phyloP scores from a whole-genome alignment of 2,329 filamentous ascomycete genomes.

The Nemania sp. region DNA sequence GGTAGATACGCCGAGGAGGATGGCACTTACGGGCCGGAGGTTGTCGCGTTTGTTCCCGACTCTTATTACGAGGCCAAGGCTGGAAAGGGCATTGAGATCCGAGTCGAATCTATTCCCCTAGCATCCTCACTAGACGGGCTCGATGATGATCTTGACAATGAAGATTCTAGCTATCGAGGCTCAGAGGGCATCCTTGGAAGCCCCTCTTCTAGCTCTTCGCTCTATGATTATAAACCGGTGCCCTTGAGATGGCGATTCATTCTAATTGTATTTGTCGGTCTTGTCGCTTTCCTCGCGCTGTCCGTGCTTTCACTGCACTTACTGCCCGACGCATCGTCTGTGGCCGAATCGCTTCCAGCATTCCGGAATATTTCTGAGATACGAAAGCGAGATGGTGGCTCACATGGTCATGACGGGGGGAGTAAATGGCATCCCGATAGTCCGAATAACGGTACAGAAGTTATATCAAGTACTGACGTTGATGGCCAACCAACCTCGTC shows the following conservation, averaged over 20 bases:
- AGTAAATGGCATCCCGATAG: constrained; percentile 7
- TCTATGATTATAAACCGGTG: constrained; percentile 45
- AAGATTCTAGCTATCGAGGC: constrained; percentile 42
- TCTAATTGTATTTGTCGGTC: constrained; percentile 32
- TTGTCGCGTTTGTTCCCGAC: constrained; percentile 20
- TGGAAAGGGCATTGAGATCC: constrained; percentile 43
- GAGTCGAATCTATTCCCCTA: constrained; percentile 26
- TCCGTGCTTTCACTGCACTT: constrained; percentile 47
- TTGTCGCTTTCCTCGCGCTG: constrained; percentile 45
- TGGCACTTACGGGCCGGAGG: constrained; percentile 42
- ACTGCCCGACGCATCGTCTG: constrained; percentile 45
- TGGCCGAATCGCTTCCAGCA: constrained; percentile 17
- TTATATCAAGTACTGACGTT: neutral
- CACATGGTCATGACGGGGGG: neutral
- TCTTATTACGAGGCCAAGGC: constrained; percentile 37
- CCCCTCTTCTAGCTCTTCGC: constrained; percentile 8
- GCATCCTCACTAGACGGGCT: constrained; percentile 38
- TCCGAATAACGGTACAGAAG: constrained; percentile 35
- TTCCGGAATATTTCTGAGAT: constrained; percentile 40
- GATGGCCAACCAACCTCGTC: neutral
- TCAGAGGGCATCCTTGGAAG: constrained; percentile 43
- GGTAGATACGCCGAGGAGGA: constrained; percentile 38
- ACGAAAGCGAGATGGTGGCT: constrained; percentile 33
- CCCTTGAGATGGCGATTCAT: constrained; percentile 41
- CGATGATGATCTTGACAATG: constrained; percentile 35